phyloP scores from a whole-genome alignment of 116 monocot genomes.

The Posidonia oceanica region DNA sequence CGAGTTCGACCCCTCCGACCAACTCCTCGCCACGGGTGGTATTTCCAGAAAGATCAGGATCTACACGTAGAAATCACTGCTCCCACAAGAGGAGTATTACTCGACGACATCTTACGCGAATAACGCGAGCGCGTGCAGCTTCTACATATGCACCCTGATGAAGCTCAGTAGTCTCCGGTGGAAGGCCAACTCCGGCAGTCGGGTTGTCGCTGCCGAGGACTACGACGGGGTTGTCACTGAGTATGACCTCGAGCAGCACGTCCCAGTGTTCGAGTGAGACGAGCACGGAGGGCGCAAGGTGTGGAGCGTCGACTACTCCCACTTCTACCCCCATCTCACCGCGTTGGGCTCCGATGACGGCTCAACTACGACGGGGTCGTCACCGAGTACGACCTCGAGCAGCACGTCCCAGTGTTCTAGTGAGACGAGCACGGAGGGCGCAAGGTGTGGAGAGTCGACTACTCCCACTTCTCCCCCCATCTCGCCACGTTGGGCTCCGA shows the following conservation, averaged over 20 bases:
- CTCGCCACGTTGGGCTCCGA: slow-evolving; percentile 62
- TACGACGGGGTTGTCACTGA: slow-evolving; percentile 98
- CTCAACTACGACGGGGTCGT: slow-evolving; percentile 92
- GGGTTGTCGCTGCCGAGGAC: slow-evolving; percentile 46
- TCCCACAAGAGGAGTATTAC: not conserved
- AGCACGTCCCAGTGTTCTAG: slow-evolving; percentile 34
- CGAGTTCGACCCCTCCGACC: slow-evolving; percentile 47
- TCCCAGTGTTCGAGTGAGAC: slow-evolving; percentile 62
- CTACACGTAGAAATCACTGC: slow-evolving; percentile 15
- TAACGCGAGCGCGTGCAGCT: slow-evolving; percentile 16
- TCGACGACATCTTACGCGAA: not conserved
- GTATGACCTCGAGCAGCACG: slow-evolving; percentile 60
- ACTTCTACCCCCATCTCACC: slow-evolving; percentile 13
- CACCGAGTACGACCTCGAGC: slow-evolving; percentile 84
- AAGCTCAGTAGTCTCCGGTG: slow-evolving; percentile 80
- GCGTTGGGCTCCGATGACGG: slow-evolving; percentile 77
- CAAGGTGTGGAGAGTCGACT: slow-evolving; percentile 73
- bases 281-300: slow-evolving; percentile 83
- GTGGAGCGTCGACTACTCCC: slow-evolving; percentile 72
- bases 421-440: too few species aligned
- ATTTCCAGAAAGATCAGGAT: slow-evolving; percentile 63
- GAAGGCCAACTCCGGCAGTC: slow-evolving; percentile 20
- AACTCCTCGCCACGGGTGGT: slow-evolving; percentile 66
- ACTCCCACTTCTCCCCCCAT: slow-evolving; percentile 22
- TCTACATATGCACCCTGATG: slow-evolving; percentile 67